Percentiles rank a stretch among this genome's conserved stretches.
Evolutionary conservation across 192 early-diverging fungal species (phyloP).

Genomic region (Backusella tuberculispora): DNA sequence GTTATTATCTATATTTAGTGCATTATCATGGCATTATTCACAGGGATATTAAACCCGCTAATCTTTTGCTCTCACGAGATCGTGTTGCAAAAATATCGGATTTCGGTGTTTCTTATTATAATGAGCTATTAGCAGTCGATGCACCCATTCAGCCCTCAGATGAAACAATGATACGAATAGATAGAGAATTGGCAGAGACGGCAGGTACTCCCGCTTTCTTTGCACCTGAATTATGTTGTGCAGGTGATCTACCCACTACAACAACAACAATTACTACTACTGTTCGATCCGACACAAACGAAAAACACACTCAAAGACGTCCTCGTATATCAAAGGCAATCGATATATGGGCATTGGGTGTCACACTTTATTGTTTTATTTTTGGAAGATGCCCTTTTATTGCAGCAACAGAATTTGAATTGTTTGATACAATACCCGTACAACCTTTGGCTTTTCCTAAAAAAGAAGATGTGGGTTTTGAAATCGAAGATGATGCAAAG

Average conservation of each 20-base stretch:
- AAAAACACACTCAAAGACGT: slow-evolving; percentile 18
- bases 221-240: slow-evolving; percentile 95
- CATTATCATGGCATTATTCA: slow-evolving; percentile 97
- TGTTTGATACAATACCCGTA: slow-evolving; percentile 90
- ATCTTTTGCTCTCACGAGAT: slow-evolving; percentile 80
- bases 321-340: slow-evolving; percentile 85
- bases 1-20: slow-evolving; percentile 50
- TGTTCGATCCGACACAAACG: not conserved
- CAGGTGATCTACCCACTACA: slow-evolving; percentile 39
- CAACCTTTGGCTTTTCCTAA: slow-evolving; percentile 63
- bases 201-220: slow-evolving; percentile 98
- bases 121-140: slow-evolving; percentile 48
- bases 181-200: slow-evolving; percentile 93
- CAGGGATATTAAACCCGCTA: slow-evolving; percentile 98
- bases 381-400: slow-evolving; percentile 94
- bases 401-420: slow-evolving; percentile 95
- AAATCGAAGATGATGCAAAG: slow-evolving; percentile 60
- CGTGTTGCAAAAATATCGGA: slow-evolving; percentile 93
- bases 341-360: slow-evolving; percentile 98
- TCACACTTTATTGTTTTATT: slow-evolving; percentile 94
- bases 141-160: slow-evolving; percentile 33
- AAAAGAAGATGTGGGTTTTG: slow-evolving; percentile 26
- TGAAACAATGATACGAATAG: slow-evolving; percentile 47
- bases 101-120: slow-evolving; percentile 96
- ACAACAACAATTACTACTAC: not conserved